Evolutionary conservation across 352 stramenopile species (phyloP).

Genomic region (Peronospora farinosa): DNA sequence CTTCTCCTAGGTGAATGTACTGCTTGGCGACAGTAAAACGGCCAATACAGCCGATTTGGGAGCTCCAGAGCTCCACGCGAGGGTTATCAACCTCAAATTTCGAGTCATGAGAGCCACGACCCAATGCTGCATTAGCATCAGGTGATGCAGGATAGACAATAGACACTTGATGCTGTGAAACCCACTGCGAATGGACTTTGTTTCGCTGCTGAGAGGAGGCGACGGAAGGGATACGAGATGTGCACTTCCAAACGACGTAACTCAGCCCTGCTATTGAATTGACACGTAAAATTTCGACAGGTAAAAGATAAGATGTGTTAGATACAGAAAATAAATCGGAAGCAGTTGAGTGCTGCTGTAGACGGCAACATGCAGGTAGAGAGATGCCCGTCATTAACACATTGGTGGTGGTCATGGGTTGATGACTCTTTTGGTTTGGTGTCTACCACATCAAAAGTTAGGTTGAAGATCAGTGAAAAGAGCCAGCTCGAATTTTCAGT

Average conservation of each 20-base stretch:
- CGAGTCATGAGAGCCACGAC: slow-evolving; percentile 5
- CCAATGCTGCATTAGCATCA: slow-evolving; percentile 13
- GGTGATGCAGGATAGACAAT: slow-evolving; percentile 6
- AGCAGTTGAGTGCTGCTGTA: neutral
- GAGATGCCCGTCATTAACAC: slow-evolving; percentile 17
- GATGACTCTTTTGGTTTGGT: neutral
- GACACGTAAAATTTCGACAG: slow-evolving; percentile 14
- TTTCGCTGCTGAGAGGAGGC: neutral
- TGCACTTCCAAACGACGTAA: slow-evolving; percentile 25
- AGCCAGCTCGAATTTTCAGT: too few species aligned
- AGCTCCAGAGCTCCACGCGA: slow-evolving; percentile 23
- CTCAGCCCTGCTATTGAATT: slow-evolving; percentile 15
- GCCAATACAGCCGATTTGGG: slow-evolving; percentile 12
- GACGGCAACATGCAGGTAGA: slow-evolving; percentile 19
- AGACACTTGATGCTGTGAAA: slow-evolving; percentile 13
- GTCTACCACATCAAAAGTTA: neutral
- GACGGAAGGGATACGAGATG: slow-evolving; percentile 1
- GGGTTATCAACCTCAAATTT: slow-evolving; percentile 23
- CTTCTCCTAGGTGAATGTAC: slow-evolving; percentile 24
- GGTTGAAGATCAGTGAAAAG: too few species aligned
- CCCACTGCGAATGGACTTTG: slow-evolving; percentile 23
- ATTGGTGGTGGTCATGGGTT: neutral
- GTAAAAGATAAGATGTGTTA: slow-evolving; percentile 11
- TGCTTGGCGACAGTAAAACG: slow-evolving; percentile 34
- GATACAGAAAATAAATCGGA: neutral